A percentile compares a stretch with the other conserved stretches of the same genome.
phyloP scores from a whole-genome alignment of 805 yeast genomes.

The Lachancea quebecensis region DNA sequence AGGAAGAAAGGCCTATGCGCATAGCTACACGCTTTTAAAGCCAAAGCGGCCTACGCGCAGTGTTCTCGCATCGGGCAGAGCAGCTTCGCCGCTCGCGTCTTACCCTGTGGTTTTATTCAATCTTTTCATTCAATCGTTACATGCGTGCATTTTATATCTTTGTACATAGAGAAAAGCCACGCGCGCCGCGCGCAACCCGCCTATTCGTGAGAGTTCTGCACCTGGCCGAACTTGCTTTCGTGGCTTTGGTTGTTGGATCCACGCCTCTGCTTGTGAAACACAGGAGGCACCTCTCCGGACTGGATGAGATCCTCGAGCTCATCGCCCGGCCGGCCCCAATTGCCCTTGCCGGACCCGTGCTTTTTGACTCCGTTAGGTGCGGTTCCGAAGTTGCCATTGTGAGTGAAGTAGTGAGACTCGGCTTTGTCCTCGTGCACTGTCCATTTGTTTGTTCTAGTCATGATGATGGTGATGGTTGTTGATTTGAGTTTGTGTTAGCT shows the following conservation, averaged over 20 bases:
- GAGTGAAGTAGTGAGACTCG: slow-evolving; percentile 70
- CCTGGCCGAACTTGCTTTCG: slow-evolving; percentile 35
- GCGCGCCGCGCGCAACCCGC: no score
- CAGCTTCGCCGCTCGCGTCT: no score
- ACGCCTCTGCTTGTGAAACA: slow-evolving; percentile 41
- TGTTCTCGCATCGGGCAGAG: no score
- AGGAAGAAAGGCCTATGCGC: slow-evolving; percentile 61
- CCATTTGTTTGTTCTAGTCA: slow-evolving; percentile 82
- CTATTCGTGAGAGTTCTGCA: slow-evolving; percentile 20
- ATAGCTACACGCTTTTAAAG: neutral
- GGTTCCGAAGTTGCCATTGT: slow-evolving; percentile 58
- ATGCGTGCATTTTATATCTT: no score
- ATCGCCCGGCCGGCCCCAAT: slow-evolving; percentile 83
- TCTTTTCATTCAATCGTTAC: no score
- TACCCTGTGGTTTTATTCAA: no score
- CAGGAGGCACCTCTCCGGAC: slow-evolving; percentile 47
- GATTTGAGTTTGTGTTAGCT: neutral
- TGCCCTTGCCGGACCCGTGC: slow-evolving; percentile 77
- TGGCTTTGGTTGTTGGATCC: slow-evolving; percentile 43
- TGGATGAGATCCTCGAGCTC: slow-evolving; percentile 60
- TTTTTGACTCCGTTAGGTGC: slow-evolving; percentile 76
- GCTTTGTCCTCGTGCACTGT: slow-evolving; percentile 51
- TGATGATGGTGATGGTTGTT: slow-evolving; percentile 20
- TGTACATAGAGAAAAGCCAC: no score
- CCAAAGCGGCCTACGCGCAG: neutral